Evolutionary conservation across 805 yeast genomes (phyloP), one percentile per base, ranked within the genome.

Genomic region (Candida jianshihensis): DNA sequence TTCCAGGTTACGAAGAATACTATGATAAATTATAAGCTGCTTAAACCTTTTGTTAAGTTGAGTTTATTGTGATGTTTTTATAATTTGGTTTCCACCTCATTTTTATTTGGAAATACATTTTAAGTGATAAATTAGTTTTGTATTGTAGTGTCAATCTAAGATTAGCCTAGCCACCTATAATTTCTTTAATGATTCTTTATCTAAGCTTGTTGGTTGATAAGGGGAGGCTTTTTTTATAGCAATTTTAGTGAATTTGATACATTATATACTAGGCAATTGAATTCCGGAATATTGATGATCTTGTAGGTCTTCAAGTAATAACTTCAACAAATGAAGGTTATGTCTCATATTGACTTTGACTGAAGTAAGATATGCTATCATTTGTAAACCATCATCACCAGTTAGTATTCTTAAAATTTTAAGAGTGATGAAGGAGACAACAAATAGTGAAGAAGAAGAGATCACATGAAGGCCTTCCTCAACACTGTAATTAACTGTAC

Each of bases 1-100:
- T 90, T 71, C 97, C 97, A 75, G 96, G 94, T 69, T 92, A 90
- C 85, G 96, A 87, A 77, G 97, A 92, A 77, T 92, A 87, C 84
- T 89, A 89, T 74, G 94, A 83, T 71, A 83, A 82, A 71, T 81
- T 83, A 71, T 83, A 80, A 51, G 54, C 31, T 20, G 40, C 14
- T 24, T 35, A 18, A 30, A 13, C 19, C 21, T 29, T 19, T 25
- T 24, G 24, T 26, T 19, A 13, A 17, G 22, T 16, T 27, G 13
- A 14, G 15, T 27, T 30, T 32, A 19, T 24, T 31, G 36, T 26
- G 19, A 17, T 9, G 27, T 30, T 24, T 28, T 20, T 17, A 34
- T 42, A 22, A 26, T 26, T 14, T 15, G 18, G 29, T 26, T 26
- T 15, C 29, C 16, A 28, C 16, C 15, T 28, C 21, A 17, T 28